These are phyloP conservation scores for Metarhizium sp. DNA, from an alignment of 2,329 filamentous ascomycete species.

Conservation along the genomic window DNA sequence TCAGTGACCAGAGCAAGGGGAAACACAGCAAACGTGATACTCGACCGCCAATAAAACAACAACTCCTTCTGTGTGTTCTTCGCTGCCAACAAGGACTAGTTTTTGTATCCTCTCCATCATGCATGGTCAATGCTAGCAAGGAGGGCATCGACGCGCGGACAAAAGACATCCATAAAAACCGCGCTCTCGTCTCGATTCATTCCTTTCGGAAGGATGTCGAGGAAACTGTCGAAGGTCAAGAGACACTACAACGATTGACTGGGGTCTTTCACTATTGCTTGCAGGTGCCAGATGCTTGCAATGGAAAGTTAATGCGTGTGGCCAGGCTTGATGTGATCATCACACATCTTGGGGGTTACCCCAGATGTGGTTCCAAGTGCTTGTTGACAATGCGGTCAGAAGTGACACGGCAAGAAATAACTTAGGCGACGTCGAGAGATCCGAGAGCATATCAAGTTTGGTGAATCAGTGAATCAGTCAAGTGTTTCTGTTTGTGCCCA, in stretches of 20 bases:
- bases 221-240: conserved; percentile 29
- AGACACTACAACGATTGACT: conserved; percentile 26
- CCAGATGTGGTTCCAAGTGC: conserved; percentile 30
- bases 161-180: conserved; percentile 97
- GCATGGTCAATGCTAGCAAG: conserved; percentile 27
- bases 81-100: conserved; percentile 84
- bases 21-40: neutral
- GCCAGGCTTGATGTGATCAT: conserved; percentile 37
- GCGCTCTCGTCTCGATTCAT: conserved; percentile 48
- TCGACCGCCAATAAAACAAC: neutral
- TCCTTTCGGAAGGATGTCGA: conserved; percentile 33
- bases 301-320: conserved; percentile 48
- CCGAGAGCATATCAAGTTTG: conserved; percentile 32
- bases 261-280: conserved; percentile 37
- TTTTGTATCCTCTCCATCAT: conserved; percentile 78
- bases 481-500: conserved; percentile 38
- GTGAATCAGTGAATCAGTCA: conserved; percentile 24
- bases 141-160: conserved; percentile 67
- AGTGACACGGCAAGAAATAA: neutral
- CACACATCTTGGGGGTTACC: conserved; percentile 24
- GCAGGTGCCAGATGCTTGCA: conserved; percentile 31
- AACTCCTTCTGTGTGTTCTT: conserved; percentile 66
- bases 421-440: conserved; percentile 22
- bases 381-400: conserved; percentile 14
- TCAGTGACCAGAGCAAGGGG: neutral